Evolutionary conservation across 352 stramenopile species (phyloP).

Genomic region (Pythium phragmiticola): DNA sequence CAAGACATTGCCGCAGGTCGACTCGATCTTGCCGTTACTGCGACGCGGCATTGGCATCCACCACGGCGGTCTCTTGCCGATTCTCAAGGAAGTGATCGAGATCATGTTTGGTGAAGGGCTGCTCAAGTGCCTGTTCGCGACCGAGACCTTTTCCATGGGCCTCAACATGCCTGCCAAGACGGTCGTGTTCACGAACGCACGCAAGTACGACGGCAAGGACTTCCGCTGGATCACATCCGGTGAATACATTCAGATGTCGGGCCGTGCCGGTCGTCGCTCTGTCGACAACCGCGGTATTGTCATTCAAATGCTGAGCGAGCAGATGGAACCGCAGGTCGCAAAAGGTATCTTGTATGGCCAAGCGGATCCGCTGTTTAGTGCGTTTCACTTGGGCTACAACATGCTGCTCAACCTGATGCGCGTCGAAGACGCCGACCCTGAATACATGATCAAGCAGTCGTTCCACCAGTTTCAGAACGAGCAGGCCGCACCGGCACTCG

Average conservation of each 20-base stretch:
- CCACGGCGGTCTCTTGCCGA: conserved; percentile 98
- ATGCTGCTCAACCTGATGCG: conserved; percentile 99
- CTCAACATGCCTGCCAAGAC: conserved; percentile 99
- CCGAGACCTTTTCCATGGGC: conserved; percentile 97
- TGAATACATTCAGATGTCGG: conserved; percentile 96
- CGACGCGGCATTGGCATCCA: conserved; percentile 99
- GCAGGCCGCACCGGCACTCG: conserved; percentile 67
- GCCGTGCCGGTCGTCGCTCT: conserved; percentile 95
- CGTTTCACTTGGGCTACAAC: conserved; percentile 99
- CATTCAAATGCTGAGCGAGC: conserved; percentile 99
- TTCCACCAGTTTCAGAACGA: conserved; percentile 96
- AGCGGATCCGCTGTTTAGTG: conserved; percentile 65
- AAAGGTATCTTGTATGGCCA: conserved; percentile 93
- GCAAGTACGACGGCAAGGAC: conserved; percentile 96
- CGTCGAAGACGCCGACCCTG: conserved; percentile 95
- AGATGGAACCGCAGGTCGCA: conserved; percentile 97
- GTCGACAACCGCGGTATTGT: conserved; percentile 98
- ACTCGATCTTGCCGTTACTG: conserved; percentile 96
- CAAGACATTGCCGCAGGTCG: conserved; percentile 96
- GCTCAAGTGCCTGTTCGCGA: conserved; percentile 99
- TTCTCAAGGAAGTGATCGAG: conserved; percentile 98
- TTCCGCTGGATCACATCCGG: conserved; percentile 96
- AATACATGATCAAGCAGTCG: conserved; percentile 98
- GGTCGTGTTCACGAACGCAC: conserved; percentile 97
- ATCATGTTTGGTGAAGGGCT: conserved; percentile 93